phyloP scores from a whole-genome alignment of 495 filamentous ascomycete species.

The Letharia columbiana region DNA sequence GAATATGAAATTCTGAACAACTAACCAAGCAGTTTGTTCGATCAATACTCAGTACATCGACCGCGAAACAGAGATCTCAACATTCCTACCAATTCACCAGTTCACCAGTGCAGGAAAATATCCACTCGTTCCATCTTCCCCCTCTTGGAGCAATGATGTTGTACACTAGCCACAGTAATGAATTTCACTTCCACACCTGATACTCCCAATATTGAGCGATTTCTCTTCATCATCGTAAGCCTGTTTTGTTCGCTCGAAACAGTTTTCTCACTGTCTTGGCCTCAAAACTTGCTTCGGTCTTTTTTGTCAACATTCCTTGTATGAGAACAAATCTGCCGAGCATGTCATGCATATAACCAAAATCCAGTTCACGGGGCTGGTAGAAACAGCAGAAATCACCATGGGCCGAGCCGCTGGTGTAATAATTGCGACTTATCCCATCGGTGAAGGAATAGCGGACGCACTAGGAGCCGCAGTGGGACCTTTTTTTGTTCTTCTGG shows the following conservation, averaged over 20 bases:
- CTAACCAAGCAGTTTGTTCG: no score
- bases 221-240: no score
- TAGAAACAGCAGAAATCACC: neutral
- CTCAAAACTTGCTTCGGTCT: no score
- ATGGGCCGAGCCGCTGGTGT: neutral
- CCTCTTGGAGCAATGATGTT: neutral
- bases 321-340: no score
- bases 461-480: neutral
- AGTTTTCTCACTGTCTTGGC: no score
- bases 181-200: neutral
- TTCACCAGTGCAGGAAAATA: neutral
- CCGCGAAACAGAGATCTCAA: neutral
- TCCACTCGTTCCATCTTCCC: neutral
- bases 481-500: neutral
- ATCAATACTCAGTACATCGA: neutral
- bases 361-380: neutral
- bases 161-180: neutral
- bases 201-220: neutral
- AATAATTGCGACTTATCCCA: neutral
- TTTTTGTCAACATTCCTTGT: no score
- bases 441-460: neutral
- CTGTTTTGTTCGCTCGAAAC: no score
- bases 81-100: neutral
- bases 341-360: no score
- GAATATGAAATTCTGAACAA: no score